These are phyloP conservation scores for Phytopythium oedochilum DNA, from an alignment of 352 stramenopile species.

Conservation along the genomic window DNA sequence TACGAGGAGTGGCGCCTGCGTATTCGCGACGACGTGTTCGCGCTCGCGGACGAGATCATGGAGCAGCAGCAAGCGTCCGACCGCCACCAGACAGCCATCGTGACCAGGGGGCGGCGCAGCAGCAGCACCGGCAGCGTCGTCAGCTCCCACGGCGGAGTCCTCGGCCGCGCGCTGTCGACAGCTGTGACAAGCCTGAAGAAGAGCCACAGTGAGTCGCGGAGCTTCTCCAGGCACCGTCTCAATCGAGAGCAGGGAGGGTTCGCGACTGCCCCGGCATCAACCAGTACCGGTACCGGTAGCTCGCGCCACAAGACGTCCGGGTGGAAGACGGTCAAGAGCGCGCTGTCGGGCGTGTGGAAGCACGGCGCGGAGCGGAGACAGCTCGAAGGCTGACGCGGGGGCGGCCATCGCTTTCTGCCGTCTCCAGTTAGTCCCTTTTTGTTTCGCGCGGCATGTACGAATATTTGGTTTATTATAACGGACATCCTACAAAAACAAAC, in stretches of 20 bases:
- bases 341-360: slow-evolving; percentile 4
- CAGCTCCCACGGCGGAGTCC: background rate
- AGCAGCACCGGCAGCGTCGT: background rate
- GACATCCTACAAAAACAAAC: background rate
- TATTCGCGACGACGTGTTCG: slow-evolving; percentile 7
- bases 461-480: background rate
- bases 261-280: background rate
- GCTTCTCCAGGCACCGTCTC: background rate
- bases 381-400: background rate
- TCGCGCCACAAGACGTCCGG: slow-evolving; percentile 1
- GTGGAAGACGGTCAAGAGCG: slow-evolving; percentile 4
- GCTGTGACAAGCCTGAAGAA: slow-evolving; percentile 4
- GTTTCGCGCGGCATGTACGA: background rate
- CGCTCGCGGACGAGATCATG: slow-evolving; percentile 2
- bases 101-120: background rate
- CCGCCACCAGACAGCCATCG: background rate
- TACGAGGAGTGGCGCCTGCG: slow-evolving; percentile 9
- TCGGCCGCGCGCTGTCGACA: slow-evolving; percentile 2
- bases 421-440: background rate
- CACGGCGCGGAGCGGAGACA: slow-evolving; percentile 1
- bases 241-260: background rate
- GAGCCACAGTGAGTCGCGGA: background rate
- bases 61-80: background rate
- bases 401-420: too few relatives aligned
- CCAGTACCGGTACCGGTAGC: background rate